phyloP scores from a whole-genome alignment of 1,284 basidiomycete species.

The Cryptococcus sp. region DNA sequence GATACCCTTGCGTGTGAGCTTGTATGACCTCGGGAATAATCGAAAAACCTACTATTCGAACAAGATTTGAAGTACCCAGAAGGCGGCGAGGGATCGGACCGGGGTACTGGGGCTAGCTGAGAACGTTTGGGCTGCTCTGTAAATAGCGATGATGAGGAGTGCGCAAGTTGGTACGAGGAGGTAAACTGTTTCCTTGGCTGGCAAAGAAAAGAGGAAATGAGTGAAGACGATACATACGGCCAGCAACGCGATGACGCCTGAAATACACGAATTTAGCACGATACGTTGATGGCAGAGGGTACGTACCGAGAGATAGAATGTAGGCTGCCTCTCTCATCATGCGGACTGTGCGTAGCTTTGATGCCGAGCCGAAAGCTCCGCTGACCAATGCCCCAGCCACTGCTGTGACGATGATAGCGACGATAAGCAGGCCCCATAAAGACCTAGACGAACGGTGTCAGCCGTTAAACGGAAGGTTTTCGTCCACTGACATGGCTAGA shows the following conservation, averaged over 20 bases:
- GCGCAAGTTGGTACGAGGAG: conserved; percentile 5
- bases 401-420: conserved; percentile 23
- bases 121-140: conserved; percentile 27
- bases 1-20: neutral
- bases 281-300: too few relatives aligned
- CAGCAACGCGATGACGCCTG: conserved; percentile 5
- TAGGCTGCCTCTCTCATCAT: too few relatives aligned
- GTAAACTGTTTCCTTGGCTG: conserved; percentile 4
- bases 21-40: neutral
- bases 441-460: neutral
- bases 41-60: conserved; percentile 15
- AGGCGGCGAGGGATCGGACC: conserved; percentile 17
- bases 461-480: neutral
- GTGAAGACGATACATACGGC: conserved; percentile 6
- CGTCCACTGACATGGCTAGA: neutral
- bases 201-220: conserved; percentile 1
- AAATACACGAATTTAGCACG: neutral
- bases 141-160: conserved; percentile 18
- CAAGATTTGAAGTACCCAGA: conserved; percentile 18
- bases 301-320: too few relatives aligned
- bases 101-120: conserved; percentile 8
- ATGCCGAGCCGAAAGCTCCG: conserved; percentile 10
- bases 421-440: conserved; percentile 18
- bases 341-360: conserved; percentile 14
- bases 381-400: conserved; percentile 20